Evolutionary conservation across 345 rosid species (phyloP).

Genomic region (Conringia planisiliqua): DNA sequence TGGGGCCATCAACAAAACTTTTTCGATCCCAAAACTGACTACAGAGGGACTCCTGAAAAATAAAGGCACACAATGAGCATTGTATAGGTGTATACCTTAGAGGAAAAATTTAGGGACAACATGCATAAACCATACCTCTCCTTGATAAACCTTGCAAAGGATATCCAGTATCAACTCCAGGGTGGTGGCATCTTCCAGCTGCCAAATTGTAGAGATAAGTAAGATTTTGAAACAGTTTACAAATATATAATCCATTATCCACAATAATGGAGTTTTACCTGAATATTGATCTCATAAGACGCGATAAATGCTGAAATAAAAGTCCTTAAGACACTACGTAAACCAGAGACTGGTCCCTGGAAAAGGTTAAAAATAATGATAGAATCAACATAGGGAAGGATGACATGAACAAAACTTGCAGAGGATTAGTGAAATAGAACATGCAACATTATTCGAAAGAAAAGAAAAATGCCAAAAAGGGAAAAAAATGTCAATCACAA

Average conservation of each 20-base stretch:
- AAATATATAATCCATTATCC: background rate
- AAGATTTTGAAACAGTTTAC: conserved; percentile 3
- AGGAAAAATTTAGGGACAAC: conserved; percentile 6
- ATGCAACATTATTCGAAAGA: background rate
- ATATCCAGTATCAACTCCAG: conserved; percentile 76
- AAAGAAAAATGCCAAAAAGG: background rate
- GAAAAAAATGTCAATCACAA: background rate
- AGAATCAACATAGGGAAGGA: conserved; percentile 1
- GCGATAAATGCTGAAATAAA: conserved; percentile 92
- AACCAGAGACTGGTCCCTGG: conserved; percentile 77
- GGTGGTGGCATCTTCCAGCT: conserved; percentile 67
- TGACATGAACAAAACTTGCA: conserved; percentile 10
- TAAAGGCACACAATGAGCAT: conserved; percentile 25
- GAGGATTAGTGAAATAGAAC: background rate
- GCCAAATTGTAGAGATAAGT: conserved; percentile 32
- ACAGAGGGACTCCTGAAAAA: conserved; percentile 85
- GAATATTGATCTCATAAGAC: conserved; percentile 82
- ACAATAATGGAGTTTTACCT: conserved; percentile 42
- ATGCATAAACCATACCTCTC: conserved; percentile 63
- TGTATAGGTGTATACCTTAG: conserved; percentile 16
- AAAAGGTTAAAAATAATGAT: conserved; percentile 6
- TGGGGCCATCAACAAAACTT: conserved; percentile 92
- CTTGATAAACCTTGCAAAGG: conserved; percentile 79
- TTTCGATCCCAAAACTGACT: conserved; percentile 92
- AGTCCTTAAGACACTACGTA: conserved; percentile 82